These are phyloP conservation scores for Rosa lucieae DNA, from an alignment of 306 rosid genomes.

Conservation along the genomic window DNA sequence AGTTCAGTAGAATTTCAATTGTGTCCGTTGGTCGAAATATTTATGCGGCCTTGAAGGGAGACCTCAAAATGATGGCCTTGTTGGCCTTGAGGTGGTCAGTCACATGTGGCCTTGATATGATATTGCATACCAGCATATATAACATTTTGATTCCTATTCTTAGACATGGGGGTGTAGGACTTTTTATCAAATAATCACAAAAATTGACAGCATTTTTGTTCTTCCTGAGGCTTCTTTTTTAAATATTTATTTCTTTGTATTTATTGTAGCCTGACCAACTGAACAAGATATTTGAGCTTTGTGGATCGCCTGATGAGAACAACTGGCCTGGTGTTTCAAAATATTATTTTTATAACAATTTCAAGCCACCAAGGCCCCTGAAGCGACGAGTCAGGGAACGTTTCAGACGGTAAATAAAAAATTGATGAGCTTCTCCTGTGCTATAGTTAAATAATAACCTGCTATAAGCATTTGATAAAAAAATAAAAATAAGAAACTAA, in stretches of 20 bases:
- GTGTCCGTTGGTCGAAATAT: neutral
- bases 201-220: neutral
- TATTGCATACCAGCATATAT: too few relatives aligned
- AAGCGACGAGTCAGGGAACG: constrained; percentile 66
- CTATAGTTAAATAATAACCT: neutral
- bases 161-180: neutral
- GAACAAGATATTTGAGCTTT: constrained; percentile 68
- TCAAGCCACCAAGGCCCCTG: constrained; percentile 64
- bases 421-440: constrained; percentile 4
- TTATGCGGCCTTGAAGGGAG: neutral
- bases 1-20: neutral
- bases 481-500: too few relatives aligned
- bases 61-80: neutral
- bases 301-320: constrained; percentile 72
- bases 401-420: constrained; percentile 52
- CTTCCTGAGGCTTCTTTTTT: neutral
- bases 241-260: constrained; percentile 16
- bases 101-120: neutral
- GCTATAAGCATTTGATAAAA: neutral
- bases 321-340: constrained; percentile 76
- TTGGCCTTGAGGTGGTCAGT: neutral
- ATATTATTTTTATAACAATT: constrained; percentile 57
- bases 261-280: constrained; percentile 64
- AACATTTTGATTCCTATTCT: neutral
- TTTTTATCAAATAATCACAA: neutral